Evolutionary conservation across 2,329 filamentous ascomycete species (phyloP).

Genomic region (Colletotrichum sp.): DNA sequence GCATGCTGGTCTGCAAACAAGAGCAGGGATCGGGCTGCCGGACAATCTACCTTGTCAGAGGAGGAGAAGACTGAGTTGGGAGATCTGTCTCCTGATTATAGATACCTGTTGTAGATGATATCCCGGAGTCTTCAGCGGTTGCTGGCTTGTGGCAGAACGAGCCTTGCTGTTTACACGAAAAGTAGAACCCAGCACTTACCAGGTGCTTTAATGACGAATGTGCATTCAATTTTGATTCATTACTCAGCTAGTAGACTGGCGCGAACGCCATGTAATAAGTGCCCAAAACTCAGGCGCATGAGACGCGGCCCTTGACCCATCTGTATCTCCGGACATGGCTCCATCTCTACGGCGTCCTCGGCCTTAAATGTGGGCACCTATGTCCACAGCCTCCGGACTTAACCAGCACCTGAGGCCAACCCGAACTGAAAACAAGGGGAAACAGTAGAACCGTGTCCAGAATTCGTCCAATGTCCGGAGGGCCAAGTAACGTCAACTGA

Average conservation of each 20-base stretch:
- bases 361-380: not conserved
- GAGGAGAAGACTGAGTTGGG: conserved; percentile 67
- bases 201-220: not conserved
- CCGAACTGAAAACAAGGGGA: not conserved
- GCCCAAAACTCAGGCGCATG: not conserved
- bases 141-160: not conserved
- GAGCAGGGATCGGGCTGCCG: conserved; percentile 55
- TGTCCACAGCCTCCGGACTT: not conserved
- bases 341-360: not conserved
- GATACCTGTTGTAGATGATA: conserved; percentile 54
- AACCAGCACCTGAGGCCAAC: not conserved
- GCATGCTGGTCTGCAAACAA: conserved; percentile 67
- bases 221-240: not conserved
- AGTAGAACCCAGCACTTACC: not conserved
- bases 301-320: not conserved
- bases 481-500: not conserved
- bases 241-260: not conserved
- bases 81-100: conserved; percentile 64
- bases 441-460: not conserved
- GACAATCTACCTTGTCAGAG: conserved; percentile 54
- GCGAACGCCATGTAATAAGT: not conserved
- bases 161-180: not conserved
- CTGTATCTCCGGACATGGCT: not conserved
- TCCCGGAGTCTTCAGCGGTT: not conserved
- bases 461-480: not conserved